phyloP scores from a whole-genome alignment of 2,329 filamentous ascomycete genomes.

The Microcyclospora tardicrescens region DNA sequence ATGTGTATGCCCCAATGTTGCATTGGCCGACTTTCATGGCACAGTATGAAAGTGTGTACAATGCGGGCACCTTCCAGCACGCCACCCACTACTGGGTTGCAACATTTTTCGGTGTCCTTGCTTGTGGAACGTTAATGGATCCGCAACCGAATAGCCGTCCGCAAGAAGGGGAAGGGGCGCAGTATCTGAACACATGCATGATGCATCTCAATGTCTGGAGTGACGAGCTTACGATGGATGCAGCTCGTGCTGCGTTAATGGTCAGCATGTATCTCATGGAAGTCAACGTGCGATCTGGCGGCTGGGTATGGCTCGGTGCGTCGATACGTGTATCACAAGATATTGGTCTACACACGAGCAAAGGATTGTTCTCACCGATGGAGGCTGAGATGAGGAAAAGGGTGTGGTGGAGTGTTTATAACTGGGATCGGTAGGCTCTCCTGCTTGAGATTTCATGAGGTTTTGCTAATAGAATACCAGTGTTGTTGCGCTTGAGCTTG shows the following conservation, averaged over 20 bases:
- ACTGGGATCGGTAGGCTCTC: constrained; percentile 62
- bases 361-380: constrained; percentile 57
- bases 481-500: constrained; percentile 64
- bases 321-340: constrained; percentile 73
- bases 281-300: constrained; percentile 71
- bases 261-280: constrained; percentile 71
- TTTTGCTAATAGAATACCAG: constrained; percentile 28
- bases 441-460: neutral
- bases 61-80: constrained; percentile 45
- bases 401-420: constrained; percentile 90
- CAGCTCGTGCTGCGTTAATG: constrained; percentile 59
- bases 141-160: constrained; percentile 43
- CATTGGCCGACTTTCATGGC: constrained; percentile 76
- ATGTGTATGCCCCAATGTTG: constrained; percentile 70
- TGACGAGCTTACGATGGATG: constrained; percentile 62
- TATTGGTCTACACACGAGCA: constrained; percentile 65
- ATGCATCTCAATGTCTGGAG: constrained; percentile 67
- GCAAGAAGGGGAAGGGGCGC: constrained; percentile 42
- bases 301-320: constrained; percentile 73
- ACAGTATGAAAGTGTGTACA: constrained; percentile 66
- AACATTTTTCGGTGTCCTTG: constrained; percentile 70
- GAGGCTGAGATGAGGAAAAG: constrained; percentile 77
- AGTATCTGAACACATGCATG: constrained; percentile 59
- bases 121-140: constrained; percentile 64
- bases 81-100: constrained; percentile 60